Evolutionary conservation across 768 basidiomycete genomes (phyloP).

Genomic region (Mycena albidolilacea): DNA sequence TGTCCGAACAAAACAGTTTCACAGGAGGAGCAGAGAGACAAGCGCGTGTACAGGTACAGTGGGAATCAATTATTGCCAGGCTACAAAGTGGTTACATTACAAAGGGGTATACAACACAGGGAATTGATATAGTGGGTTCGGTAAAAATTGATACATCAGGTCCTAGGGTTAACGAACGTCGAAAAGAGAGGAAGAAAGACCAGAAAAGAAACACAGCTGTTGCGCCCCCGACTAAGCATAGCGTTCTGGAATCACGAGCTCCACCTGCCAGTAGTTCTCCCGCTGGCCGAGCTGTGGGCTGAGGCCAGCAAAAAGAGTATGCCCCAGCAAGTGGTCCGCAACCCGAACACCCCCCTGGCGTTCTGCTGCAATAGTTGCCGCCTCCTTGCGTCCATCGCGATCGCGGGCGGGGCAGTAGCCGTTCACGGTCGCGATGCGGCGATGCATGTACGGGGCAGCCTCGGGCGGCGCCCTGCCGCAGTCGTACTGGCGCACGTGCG

Average conservation of each 20-base stretch:
- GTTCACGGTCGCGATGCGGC: conserved; percentile 21
- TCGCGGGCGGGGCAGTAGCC: conserved; percentile 19
- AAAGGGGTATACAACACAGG: too few species aligned
- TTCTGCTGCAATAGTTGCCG: conserved; percentile 3
- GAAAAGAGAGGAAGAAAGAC: too few species aligned
- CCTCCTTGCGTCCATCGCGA: not conserved
- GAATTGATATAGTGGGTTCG: too few species aligned
- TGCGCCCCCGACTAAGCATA: not conserved
- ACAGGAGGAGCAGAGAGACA: too few species aligned
- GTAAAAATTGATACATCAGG: too few species aligned
- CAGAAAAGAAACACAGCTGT: too few species aligned
- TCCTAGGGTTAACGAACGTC: too few species aligned
- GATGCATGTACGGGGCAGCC: conserved; percentile 23
- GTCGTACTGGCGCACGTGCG: conserved; percentile 6
- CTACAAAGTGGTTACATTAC: too few species aligned
- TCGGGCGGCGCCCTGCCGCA: conserved; percentile 12
- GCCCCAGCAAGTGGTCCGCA: not conserved
- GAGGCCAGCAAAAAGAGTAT: not conserved
- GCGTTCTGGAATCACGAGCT: not conserved
- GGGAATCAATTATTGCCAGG: too few species aligned
- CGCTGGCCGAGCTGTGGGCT: not conserved
- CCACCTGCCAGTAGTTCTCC: not conserved
- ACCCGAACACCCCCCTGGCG: too few species aligned
- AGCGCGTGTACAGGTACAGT: too few species aligned
- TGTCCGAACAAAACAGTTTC: too few species aligned